Percentiles rank a stretch among this genome's conserved stretches.
Conservation (phyloP, 2,329 filamentous ascomycete species). For the Xylaria arbuscula region DNA sequence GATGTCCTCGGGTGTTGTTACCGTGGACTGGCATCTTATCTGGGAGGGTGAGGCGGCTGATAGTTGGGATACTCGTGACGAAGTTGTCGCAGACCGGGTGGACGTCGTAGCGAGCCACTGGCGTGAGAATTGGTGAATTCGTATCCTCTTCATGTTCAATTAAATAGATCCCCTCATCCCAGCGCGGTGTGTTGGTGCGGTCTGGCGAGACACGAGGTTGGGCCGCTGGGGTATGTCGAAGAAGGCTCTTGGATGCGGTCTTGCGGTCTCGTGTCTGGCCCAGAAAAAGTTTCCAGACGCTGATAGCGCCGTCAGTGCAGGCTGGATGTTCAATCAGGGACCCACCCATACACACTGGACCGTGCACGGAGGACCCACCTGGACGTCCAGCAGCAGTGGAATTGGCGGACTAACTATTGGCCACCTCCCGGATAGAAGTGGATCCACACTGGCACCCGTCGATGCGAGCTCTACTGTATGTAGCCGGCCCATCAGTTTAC, state of each 20-base stretch:
- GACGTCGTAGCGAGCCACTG: constrained; percentile 64
- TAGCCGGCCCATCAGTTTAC: constrained; percentile 21
- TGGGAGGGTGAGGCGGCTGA: constrained; percentile 40
- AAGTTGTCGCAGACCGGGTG: constrained; percentile 57
- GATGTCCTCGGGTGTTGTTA: constrained; percentile 40
- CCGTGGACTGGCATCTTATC: constrained; percentile 44
- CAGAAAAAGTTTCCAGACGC: constrained; percentile 49
- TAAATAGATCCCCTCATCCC: constrained; percentile 44
- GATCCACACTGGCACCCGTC: constrained; percentile 27
- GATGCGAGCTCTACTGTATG: constrained; percentile 2
- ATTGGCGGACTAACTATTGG: constrained; percentile 40
- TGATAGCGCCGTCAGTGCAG: constrained; percentile 34
- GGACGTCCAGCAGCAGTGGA: not conserved
- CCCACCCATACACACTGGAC: constrained; percentile 15
- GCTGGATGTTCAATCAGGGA: constrained; percentile 20
- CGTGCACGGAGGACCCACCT: constrained; percentile 22
- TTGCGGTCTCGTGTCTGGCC: constrained; percentile 47
- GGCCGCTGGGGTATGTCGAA: constrained; percentile 36
- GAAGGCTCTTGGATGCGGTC: constrained; percentile 39
- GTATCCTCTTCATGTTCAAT: constrained; percentile 69
- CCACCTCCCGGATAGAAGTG: constrained; percentile 32
- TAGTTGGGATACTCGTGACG: constrained; percentile 45
- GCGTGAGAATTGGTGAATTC: constrained; percentile 68
- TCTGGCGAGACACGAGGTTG: constrained; percentile 42
- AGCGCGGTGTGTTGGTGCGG: constrained; percentile 32